Evolutionary conservation across 2,329 filamentous ascomycete species (phyloP), one percentile per base, ranked within the genome.

Genomic region (Botryotinia globosa): DNA sequence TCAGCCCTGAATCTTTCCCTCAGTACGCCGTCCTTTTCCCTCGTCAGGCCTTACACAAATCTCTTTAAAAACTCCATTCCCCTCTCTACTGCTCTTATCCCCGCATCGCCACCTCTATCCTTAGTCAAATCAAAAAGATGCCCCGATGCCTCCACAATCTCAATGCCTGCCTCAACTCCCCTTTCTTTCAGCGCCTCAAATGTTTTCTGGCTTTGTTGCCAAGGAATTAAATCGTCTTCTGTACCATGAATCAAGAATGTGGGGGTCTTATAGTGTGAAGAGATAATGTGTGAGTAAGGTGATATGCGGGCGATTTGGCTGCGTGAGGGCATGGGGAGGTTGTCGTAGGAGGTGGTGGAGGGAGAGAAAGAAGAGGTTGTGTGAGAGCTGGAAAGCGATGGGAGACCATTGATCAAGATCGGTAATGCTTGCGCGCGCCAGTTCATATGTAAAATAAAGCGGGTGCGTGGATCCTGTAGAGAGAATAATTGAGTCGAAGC

Each of bases 381-480:
- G 3, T 66, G n/a, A 12, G 25, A 20, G 20, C 25, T 22, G 68
- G 10, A 7, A 71, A 64, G 70, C 22, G 32, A 22, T n/a, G 74
- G 74, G 7, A 77, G 72, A 20, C 75, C 81, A 25, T 76, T 65
- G n/a, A 83, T 69, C 1, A 85, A 73, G 1, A 84, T 75, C 1
- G 79, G 82, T 0, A 85, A 75, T 0, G 78, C 79, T 59, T 82
- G 81, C 0, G 77, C 83, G 34, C 80, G 77, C 83, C 82, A 84
- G 74, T 84, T 84, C 78, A 85, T 84, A 73, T 84, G 80, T 0
- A 85, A 77, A 1, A 80, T 76, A 16, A 85, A 79, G 6, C 82
- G 80, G 25, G 73, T 78, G 22, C 84, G 82, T 0, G 81, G 75
- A 72, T 85, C 83, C 1, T 58, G 74, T 34, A 61, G 73, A 29